Conservation (phyloP, 2,329 filamentous ascomycete species). For the Calonectria pseudoreteaudii region DNA sequence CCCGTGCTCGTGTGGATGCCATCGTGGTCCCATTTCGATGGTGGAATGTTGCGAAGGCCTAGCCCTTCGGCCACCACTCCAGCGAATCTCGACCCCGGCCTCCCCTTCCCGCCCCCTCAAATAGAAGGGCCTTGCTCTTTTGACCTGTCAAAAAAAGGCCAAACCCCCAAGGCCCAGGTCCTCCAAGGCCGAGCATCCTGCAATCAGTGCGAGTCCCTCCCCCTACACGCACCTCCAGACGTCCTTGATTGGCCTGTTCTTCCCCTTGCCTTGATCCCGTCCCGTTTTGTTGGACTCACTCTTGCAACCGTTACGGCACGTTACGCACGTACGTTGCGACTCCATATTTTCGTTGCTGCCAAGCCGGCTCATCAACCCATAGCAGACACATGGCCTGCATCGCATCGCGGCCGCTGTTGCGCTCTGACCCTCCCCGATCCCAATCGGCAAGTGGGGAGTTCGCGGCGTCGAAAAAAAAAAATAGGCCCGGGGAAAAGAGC, state of each 20-base stretch:
- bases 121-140: neutral
- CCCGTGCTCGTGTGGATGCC: neutral
- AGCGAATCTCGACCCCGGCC: neutral
- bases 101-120: constrained; percentile 2
- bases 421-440: neutral
- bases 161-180: neutral
- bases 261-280: neutral
- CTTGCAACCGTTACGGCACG: constrained; percentile 2
- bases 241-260: neutral
- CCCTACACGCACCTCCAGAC: neutral
- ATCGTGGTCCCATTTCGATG: constrained; percentile 2
- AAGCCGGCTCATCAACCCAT: constrained; percentile 4
- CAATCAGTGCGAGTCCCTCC: neutral
- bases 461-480: neutral
- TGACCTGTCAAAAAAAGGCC: neutral
- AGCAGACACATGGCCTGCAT: constrained; percentile 2
- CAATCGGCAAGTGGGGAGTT: neutral
- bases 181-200: neutral
- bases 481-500: neutral
- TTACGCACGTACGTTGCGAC: neutral
- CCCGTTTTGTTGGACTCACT: neutral
- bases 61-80: neutral
- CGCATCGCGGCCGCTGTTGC: neutral
- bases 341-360: neutral
- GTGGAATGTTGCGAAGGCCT: neutral